Percentiles rank a stretch among this genome's conserved stretches.
Conservation (phyloP, 768 basidiomycete species). For the Coprinopsis cinerea region DNA sequence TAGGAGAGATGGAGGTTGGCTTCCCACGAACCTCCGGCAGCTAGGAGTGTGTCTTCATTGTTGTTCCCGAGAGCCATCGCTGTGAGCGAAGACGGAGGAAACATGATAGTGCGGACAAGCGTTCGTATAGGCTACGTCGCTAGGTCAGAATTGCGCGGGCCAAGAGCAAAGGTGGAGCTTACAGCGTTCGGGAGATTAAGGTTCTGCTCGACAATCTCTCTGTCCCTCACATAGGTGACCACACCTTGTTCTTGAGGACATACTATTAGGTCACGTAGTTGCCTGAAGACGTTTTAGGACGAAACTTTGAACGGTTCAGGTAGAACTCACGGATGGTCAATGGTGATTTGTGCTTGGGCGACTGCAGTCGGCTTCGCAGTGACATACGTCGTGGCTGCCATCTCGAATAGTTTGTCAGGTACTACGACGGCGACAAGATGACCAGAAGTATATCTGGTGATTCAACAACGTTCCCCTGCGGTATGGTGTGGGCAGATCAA, state of each 20-base stretch:
- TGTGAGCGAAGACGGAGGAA: conserved; percentile 9
- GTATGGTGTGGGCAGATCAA: too few species aligned
- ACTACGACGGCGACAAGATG: too few species aligned
- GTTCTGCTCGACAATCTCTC: conserved; percentile 58
- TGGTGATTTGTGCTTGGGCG: conserved; percentile 4
- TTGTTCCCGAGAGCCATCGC: conserved; percentile 5
- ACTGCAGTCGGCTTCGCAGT: conserved; percentile 8
- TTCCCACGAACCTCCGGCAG: conserved; percentile 59
- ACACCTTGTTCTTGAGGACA: conserved; percentile 63
- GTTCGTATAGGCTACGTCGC: too few species aligned
- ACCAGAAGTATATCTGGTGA: too few species aligned
- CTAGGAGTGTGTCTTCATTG: conserved; percentile 38
- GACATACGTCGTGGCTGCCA: background rate
- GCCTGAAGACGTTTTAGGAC: conserved; percentile 31
- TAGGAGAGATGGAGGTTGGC: conserved; percentile 57
- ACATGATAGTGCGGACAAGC: too few species aligned
- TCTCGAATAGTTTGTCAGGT: background rate
- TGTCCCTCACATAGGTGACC: conserved; percentile 53
- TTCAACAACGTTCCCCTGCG: too few species aligned
- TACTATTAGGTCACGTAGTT: conserved; percentile 73
- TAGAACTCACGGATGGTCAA: conserved; percentile 11
- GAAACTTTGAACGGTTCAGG: background rate
- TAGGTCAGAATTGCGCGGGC: conserved; percentile 37
- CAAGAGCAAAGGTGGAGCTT: conserved; percentile 43
- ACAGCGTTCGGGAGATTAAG: conserved; percentile 42